These are phyloP conservation scores for Fusarium tricinctum DNA, from an alignment of 2,329 filamentous ascomycete genomes.

Conservation along the genomic window DNA sequence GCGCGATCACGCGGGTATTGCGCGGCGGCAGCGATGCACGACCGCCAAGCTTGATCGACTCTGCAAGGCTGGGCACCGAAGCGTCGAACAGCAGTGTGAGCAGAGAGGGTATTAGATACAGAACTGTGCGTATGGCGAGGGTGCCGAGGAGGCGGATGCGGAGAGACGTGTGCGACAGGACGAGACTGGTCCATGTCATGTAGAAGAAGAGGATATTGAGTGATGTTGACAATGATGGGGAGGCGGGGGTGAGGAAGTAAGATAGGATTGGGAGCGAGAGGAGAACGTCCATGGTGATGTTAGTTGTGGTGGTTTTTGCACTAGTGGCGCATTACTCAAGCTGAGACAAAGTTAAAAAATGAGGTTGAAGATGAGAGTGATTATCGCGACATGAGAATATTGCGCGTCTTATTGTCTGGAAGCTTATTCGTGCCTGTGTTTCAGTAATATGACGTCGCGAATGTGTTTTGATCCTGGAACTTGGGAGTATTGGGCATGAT, in stretches of 20 bases:
- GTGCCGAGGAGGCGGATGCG: slow-evolving; percentile 81
- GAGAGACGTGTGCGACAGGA: slow-evolving; percentile 81
- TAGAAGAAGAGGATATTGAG: slow-evolving; percentile 91
- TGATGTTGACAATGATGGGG: slow-evolving; percentile 80
- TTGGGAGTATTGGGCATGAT: neutral
- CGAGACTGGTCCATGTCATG: slow-evolving; percentile 88
- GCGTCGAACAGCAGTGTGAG: slow-evolving; percentile 81
- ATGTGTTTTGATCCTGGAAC: slow-evolving; percentile 24
- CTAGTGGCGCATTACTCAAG: slow-evolving; percentile 19
- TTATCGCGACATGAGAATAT: neutral
- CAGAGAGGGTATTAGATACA: slow-evolving; percentile 81
- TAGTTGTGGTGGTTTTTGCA: slow-evolving; percentile 11
- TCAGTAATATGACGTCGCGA: slow-evolving; percentile 37
- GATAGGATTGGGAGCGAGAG: slow-evolving; percentile 80
- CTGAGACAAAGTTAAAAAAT: neutral
- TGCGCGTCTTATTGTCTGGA: neutral
- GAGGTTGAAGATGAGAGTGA: neutral
- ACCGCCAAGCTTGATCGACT: slow-evolving; percentile 77
- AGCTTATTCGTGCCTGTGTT: slow-evolving; percentile 5
- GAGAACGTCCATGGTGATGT: slow-evolving; percentile 70
- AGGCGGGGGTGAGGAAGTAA: slow-evolving; percentile 72
- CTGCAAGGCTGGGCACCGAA: slow-evolving; percentile 76
- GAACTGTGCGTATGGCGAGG: slow-evolving; percentile 73
- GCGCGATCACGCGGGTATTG: slow-evolving; percentile 52
- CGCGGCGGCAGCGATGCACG: slow-evolving; percentile 64